Evolutionary conservation across 1,284 basidiomycete genomes (phyloP), one percentile per base, ranked within the genome.

Genomic region (Hemileia vastatrix): DNA sequence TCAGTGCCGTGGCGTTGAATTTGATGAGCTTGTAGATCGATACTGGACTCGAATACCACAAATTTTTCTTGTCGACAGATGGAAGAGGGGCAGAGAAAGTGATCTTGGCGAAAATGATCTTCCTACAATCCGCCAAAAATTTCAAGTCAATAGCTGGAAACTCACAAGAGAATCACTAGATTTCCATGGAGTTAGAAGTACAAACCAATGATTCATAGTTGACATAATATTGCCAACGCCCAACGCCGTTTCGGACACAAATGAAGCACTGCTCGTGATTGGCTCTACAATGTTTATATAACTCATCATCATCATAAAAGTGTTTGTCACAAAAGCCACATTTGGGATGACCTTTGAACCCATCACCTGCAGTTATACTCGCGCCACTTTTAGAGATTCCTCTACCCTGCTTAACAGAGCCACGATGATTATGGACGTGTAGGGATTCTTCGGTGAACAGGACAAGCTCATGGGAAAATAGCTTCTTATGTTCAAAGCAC

Each of bases 251-350:
- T 73, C 89, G 89, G 0, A 70, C 72, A 77, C 95, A 98, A 31
- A 98, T 79, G 72, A 95, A 95, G 76, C 95, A 98, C 73, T 98
- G 93, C 75, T 98, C 94, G 78, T 98, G 94, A 52, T 80, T 80
- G 72, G 93, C 87, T 50, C 93, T 83, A 86, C 96, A 92, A 77
- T 98, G 95, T 43, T 85, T 80, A 75, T 86, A 96, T n/a, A 97
- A 78, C 73, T 94, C 91, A 72, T 98, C 94, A 64, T 87, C 86
- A 31, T 86, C 80, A 76, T 94, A 96, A 81, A 88, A 94, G 68
- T 87, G 90, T 69, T 88, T 85, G 27, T 83, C 83, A 72, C 94
- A 97, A 77, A 96, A 98, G 70, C 86, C 84, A 77, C 91, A 94
- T n/a, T 87, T 75, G 0, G 89, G 86, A 70, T 94, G 90, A 1